Percentiles rank a stretch among this genome's conserved stretches.
These are phyloP conservation scores for Yamadazyma atlantica DNA, from an alignment of 1,139 yeast species.

Conservation along the genomic window DNA sequence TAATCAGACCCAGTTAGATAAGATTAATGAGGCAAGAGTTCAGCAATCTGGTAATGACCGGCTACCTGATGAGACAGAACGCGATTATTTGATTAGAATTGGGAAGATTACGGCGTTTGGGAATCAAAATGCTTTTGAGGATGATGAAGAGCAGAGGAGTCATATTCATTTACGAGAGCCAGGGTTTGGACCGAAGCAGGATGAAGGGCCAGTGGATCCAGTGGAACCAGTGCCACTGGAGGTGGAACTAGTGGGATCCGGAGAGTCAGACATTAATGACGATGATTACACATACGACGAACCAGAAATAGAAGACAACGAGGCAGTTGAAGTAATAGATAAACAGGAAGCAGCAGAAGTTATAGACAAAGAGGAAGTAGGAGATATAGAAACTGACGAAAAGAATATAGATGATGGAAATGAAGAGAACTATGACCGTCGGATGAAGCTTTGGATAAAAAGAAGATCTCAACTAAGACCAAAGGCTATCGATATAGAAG, in stretches of 20 bases:
- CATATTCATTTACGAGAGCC: constrained; percentile 35
- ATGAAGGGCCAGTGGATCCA: constrained; percentile 3
- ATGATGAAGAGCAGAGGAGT: constrained; percentile 23
- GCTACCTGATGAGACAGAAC: constrained; percentile 70
- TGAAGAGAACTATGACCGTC: constrained; percentile 55
- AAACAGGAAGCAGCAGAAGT: constrained; percentile 19
- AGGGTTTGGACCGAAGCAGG: constrained; percentile 9
- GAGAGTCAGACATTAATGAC: constrained; percentile 3
- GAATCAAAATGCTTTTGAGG: constrained; percentile 54
- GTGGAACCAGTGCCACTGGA: no score
- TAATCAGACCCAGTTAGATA: constrained; percentile 20
- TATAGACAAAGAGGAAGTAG: constrained; percentile 16
- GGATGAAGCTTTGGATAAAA: constrained; percentile 61
- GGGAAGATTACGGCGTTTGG: constrained; percentile 97
- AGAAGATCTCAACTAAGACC: constrained; percentile 26
- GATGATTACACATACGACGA: constrained; percentile 8
- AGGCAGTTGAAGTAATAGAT: constrained; percentile 13
- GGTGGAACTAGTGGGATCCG: no score
- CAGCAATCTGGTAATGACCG: constrained; percentile 23
- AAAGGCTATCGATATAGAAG: constrained; percentile 7
- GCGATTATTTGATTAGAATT: constrained; percentile 78
- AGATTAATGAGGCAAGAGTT: constrained; percentile 10
- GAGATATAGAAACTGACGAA: constrained; percentile 13
- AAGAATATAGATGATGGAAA: constrained; percentile 78
- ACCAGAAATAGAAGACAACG: constrained; percentile 20